A percentile compares a stretch with the other conserved stretches of the same genome.
Evolutionary conservation across 208 protist genomes (phyloP).

Genomic region (Leishmania guyanensis): DNA sequence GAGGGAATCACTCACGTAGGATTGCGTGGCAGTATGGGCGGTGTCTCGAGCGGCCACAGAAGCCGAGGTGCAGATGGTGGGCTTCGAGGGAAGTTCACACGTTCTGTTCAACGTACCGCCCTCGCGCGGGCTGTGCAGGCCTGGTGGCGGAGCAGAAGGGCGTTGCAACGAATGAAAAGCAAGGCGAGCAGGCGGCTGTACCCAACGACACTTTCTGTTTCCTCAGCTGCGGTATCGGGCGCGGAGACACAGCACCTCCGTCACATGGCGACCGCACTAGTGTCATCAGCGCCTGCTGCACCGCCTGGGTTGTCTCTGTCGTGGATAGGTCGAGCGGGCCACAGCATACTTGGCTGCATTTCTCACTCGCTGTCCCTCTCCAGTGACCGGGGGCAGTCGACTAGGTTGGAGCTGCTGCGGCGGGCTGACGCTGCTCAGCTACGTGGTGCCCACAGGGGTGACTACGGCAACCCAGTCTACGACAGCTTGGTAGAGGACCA

Average conservation of each 20-base stretch:
- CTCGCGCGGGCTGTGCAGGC: conserved; percentile 15
- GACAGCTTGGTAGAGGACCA: not conserved
- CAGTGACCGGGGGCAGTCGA: conserved; percentile 8
- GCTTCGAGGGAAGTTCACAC: not conserved
- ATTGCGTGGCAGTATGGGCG: not conserved
- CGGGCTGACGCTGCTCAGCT: not conserved
- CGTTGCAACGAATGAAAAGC: not conserved
- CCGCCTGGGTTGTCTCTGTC: not conserved
- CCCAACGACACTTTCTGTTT: not conserved
- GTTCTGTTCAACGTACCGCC: not conserved
- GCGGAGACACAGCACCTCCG: not conserved
- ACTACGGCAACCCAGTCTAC: not conserved
- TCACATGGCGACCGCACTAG: no score
- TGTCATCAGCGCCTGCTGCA: not conserved
- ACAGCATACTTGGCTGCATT: conserved; percentile 3
- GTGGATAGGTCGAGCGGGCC: conserved; percentile 9
- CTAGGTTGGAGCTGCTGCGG: conserved; percentile 6
- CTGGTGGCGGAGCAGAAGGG: conserved; percentile 19
- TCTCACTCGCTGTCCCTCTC: conserved; percentile 21
- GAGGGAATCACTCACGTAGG: not conserved
- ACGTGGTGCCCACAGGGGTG: not conserved
- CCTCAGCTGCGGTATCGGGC: not conserved
- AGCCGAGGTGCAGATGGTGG: not conserved
- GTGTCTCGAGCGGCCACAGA: not conserved
- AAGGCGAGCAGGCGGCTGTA: not conserved